Conservation (phyloP, 306 rosid species). For the Prinsepia uniflora region DNA sequence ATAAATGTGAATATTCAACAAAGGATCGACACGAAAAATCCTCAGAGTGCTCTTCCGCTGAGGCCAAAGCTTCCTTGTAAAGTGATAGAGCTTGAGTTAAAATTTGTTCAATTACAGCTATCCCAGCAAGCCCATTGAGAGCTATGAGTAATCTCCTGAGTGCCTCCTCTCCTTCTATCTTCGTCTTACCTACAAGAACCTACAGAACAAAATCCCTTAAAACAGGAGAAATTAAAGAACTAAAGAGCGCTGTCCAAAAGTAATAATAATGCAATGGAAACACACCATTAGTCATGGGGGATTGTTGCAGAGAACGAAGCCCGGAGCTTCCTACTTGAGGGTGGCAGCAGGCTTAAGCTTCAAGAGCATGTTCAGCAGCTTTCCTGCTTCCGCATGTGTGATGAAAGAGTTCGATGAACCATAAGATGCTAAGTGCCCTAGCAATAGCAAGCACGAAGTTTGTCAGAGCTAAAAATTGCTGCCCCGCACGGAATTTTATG, state of each 20-base stretch:
- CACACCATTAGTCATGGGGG: conserved; percentile 90
- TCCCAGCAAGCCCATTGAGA: conserved; percentile 86
- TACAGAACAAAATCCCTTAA: conserved; percentile 34
- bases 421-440: conserved; percentile 48
- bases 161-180: conserved; percentile 92
- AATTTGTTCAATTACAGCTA: conserved; percentile 57
- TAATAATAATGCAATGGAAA: conserved; percentile 15
- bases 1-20: conserved; percentile 78
- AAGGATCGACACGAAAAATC: conserved; percentile 93
- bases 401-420: conserved; percentile 53
- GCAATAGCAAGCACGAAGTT: conserved; percentile 26
- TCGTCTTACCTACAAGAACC: conserved; percentile 94
- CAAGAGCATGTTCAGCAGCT: conserved; percentile 77
- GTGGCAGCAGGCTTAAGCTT: conserved; percentile 97
- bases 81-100: conserved; percentile 67
- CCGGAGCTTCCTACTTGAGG: conserved; percentile 99
- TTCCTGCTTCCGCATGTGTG: conserved; percentile 86
- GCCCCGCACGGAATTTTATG: conserved; percentile 12
- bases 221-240: conserved; percentile 12
- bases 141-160: conserved; percentile 77
- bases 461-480: conserved; percentile 31
- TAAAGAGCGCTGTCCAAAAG: not conserved
- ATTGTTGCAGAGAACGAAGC: conserved; percentile 84
- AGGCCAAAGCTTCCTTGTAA: conserved; percentile 69
- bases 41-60: conserved; percentile 69